Conservation (phyloP, 495 filamentous ascomycete genomes). For the Poronia punctata region DNA sequence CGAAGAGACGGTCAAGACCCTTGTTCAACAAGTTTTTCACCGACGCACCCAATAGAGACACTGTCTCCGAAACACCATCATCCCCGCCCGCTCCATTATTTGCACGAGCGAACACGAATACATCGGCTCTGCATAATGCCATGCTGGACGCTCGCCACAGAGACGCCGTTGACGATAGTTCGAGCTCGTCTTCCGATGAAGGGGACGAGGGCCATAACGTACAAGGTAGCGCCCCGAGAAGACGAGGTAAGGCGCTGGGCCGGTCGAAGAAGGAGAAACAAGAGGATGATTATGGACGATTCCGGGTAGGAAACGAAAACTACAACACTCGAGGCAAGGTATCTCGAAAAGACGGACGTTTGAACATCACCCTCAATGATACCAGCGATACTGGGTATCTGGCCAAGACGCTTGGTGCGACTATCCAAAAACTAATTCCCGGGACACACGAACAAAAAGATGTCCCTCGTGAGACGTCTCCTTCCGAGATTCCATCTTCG, state of each 20-base stretch:
- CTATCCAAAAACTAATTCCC: conserved; percentile 34
- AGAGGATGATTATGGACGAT: conserved; percentile 29
- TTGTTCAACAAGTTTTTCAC: conserved; percentile 15
- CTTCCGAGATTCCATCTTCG: conserved; percentile 18
- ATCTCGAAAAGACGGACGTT: conserved; percentile 59
- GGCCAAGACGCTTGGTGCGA: conserved; percentile 60
- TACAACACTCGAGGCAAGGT: conserved; percentile 60
- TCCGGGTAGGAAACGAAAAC: conserved; percentile 56
- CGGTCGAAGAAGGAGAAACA: conserved; percentile 8
- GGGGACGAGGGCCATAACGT: conserved; percentile 3
- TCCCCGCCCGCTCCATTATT: conserved; percentile 8
- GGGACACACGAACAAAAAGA: conserved; percentile 9
- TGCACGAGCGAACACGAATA: conserved; percentile 24
- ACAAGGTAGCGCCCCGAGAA: background rate
- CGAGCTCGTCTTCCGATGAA: conserved; percentile 25
- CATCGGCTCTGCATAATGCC: conserved; percentile 13
- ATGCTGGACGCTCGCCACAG: background rate
- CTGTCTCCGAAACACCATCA: conserved; percentile 11
- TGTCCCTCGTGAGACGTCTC: conserved; percentile 6
- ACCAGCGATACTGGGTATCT: conserved; percentile 58
- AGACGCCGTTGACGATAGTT: conserved; percentile 12
- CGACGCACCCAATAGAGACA: conserved; percentile 7
- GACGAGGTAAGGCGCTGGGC: conserved; percentile 1
- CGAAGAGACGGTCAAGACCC: conserved; percentile 13
- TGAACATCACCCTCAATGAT: conserved; percentile 64